Evolutionary conservation across 1,284 basidiomycete genomes (phyloP), one percentile per base, ranked within the genome.

Genomic region (Tilletia setariae): DNA sequence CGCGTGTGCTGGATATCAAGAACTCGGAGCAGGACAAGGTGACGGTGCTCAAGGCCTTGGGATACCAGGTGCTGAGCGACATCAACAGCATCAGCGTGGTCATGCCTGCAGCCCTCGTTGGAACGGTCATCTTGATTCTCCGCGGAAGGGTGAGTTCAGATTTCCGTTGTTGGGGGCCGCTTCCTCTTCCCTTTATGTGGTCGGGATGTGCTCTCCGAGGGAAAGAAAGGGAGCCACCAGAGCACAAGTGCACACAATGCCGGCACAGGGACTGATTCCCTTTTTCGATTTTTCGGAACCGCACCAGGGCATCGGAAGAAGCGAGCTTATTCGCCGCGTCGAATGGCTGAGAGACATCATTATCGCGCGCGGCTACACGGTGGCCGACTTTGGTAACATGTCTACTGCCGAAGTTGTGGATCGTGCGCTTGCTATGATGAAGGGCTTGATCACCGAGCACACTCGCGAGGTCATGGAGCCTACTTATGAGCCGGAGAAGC

Each of bases 61-160:
- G 83, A 1, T 84, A 84, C 68, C 75, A 79, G 42, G 76, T 83
- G 0, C 70, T 84, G 13, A 72, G 68, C n/a, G 83, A 83, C 63
- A 84, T 84, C 75, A 84, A 84, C 75, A 71, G 76, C 13, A 75
- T 76, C 6, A 74, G 81, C n/a, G 80, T 83, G 25, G 76, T 83
- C 66, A 83, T 84, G 83, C 83, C 83, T 13, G 79, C 82, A 0
- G 82, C 81, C 1, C 73, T 84, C 8, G 79, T 83, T 43, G 83
- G 83, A 1, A 78, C 82, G 2, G 78, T 83, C 13, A 73, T 84
- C 66, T 70, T 84, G 9, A 84, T 81, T 3, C 74, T 82, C 61
- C 81, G 83, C 49, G 83, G 83, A 0, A 66, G 76, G 15, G 56
- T 61, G n/a, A 61, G 56, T 61, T n/a, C 19, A 11, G 35, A 11